A percentile compares a stretch with the other conserved stretches of the same genome.
Conservation (phyloP, 768 basidiomycete species). For the Candolleomyces aberdarensis region DNA sequence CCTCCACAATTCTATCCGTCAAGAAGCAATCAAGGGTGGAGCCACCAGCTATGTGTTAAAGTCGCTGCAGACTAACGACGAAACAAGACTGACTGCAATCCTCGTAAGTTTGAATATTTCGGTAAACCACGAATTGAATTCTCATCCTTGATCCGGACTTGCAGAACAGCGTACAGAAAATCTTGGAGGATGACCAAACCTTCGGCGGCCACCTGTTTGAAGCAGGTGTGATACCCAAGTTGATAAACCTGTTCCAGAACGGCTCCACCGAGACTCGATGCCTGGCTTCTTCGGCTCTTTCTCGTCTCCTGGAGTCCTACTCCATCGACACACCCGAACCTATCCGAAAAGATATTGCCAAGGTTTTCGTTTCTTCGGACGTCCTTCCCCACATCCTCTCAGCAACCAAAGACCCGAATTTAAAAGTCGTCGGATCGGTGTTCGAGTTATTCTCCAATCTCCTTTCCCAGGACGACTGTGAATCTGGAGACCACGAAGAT, state of each 20-base stretch:
- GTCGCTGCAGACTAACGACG: not conserved
- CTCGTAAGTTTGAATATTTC: not conserved
- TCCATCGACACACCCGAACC: not conserved
- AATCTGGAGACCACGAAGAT: slow-evolving; percentile 5
- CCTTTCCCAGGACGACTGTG: slow-evolving; percentile 4
- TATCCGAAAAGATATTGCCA: not conserved
- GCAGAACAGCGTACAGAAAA: slow-evolving; percentile 7
- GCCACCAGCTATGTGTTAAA: not conserved
- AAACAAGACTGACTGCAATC: not conserved
- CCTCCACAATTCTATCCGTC: not conserved
- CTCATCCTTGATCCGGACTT: not conserved
- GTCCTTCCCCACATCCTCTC: slow-evolving; percentile 9
- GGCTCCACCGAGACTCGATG: slow-evolving; percentile 1
- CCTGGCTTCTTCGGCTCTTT: slow-evolving; percentile 11
- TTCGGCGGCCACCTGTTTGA: slow-evolving; percentile 13
- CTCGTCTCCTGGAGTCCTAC: slow-evolving; percentile 12
- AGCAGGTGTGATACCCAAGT: slow-evolving; percentile 6
- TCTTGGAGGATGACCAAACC: slow-evolving; percentile 16
- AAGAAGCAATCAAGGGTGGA: not conserved
- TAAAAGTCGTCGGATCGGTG: slow-evolving; percentile 5
- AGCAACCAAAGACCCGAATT: slow-evolving; percentile 1
- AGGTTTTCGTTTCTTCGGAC: slow-evolving; percentile 7
- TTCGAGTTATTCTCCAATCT: slow-evolving; percentile 12
- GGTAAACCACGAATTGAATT: not conserved
- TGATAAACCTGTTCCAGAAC: slow-evolving; percentile 11